These are phyloP conservation scores for Schizophyllum commune DNA, from an alignment of 1,284 basidiomycete genomes.

Conservation along the genomic window DNA sequence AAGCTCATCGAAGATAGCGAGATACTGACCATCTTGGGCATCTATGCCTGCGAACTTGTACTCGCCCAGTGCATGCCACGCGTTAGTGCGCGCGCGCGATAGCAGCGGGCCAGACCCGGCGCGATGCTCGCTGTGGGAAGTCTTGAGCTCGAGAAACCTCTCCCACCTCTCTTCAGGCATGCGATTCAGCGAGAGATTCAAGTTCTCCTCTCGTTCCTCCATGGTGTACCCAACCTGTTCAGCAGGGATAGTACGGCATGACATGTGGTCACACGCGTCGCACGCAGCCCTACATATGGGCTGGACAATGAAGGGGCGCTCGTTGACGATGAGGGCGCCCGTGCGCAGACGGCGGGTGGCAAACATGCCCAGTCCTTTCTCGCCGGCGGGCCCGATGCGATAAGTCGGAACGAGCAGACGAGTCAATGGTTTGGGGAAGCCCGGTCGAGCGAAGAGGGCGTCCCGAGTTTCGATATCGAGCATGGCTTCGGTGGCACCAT, in stretches of 20 bases:
- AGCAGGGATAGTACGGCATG: background rate
- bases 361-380: slow-evolving; percentile 11
- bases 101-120: slow-evolving; percentile 1
- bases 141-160: slow-evolving; percentile 8
- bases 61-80: background rate
- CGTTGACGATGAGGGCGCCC: slow-evolving; percentile 9
- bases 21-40: background rate
- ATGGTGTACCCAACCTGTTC: background rate
- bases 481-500: background rate
- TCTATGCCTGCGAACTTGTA: background rate
- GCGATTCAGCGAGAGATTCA: background rate
- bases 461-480: background rate
- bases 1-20: slow-evolving; percentile 1
- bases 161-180: slow-evolving; percentile 5
- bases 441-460: slow-evolving; percentile 1
- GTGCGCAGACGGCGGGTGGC: slow-evolving; percentile 6
- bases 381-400: background rate
- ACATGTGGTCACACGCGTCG: background rate
- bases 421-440: slow-evolving; percentile 7
- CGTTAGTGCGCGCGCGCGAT: slow-evolving; percentile 9
- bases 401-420: background rate
- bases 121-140: slow-evolving; percentile 8
- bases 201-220: background rate
- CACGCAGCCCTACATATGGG: slow-evolving; percentile 2
- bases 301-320: slow-evolving; percentile 9